phyloP scores from a whole-genome alignment of 768 basidiomycete genomes.

The Myochromella boudieri region DNA sequence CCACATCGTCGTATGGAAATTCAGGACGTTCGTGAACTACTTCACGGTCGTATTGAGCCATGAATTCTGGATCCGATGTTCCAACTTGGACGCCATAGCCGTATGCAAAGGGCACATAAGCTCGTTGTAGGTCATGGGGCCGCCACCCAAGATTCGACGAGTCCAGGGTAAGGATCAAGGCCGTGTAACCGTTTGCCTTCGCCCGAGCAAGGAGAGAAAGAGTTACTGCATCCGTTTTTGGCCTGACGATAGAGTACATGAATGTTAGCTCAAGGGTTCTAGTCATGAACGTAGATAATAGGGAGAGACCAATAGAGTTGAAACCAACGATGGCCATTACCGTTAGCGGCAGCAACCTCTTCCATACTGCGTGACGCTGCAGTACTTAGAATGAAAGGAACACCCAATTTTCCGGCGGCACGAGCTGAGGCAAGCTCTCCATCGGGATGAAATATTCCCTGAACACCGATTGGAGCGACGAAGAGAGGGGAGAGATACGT shows the following conservation, averaged over 20 bases:
- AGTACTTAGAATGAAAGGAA: slow-evolving; percentile 77
- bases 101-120: slow-evolving; percentile 66
- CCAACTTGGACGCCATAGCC: slow-evolving; percentile 72
- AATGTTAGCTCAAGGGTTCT: not conserved
- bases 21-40: slow-evolving; percentile 40
- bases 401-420: slow-evolving; percentile 58
- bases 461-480: slow-evolving; percentile 77
- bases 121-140: slow-evolving; percentile 65
- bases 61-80: slow-evolving; percentile 76
- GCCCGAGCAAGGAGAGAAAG: slow-evolving; percentile 66
- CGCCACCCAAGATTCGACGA: slow-evolving; percentile 75
- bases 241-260: no score
- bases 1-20: slow-evolving; percentile 66
- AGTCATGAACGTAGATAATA: not conserved
- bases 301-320: slow-evolving; percentile 74
- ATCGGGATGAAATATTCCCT: slow-evolving; percentile 68
- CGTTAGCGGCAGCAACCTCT: slow-evolving; percentile 71
- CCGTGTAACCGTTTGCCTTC: slow-evolving; percentile 63
- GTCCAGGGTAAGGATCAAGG: slow-evolving; percentile 79
- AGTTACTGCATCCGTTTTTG: slow-evolving; percentile 55
- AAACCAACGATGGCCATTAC: slow-evolving; percentile 70
- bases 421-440: slow-evolving; percentile 71
- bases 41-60: slow-evolving; percentile 52
- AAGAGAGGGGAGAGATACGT: slow-evolving; percentile 61
- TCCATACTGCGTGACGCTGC: slow-evolving; percentile 74